phyloP scores from a whole-genome alignment of 148 eudicot species.

The Pouteria glomerata region DNA sequence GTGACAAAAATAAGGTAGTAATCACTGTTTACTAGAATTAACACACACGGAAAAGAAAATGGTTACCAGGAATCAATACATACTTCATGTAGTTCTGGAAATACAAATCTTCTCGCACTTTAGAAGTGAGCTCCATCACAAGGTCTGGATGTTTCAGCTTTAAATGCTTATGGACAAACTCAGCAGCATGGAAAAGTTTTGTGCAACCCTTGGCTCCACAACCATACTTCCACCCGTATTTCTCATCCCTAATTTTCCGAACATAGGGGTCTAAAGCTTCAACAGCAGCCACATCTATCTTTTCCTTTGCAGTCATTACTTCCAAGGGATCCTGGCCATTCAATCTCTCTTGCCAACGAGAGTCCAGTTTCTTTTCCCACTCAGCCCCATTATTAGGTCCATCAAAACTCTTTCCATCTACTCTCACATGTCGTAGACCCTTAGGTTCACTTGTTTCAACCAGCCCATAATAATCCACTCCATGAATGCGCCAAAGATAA shows the following conservation, averaged over 20 bases:
- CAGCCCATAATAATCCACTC: constrained; percentile 91
- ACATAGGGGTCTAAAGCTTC: constrained; percentile 91
- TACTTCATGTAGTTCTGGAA: constrained; percentile 97
- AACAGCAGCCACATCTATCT: constrained; percentile 86
- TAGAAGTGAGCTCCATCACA: constrained; percentile 68
- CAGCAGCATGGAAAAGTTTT: constrained; percentile 98
- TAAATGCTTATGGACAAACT: constrained; percentile 94
- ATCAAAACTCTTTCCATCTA: constrained; percentile 63
- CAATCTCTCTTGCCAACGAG: constrained; percentile 85
- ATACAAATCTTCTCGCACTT: constrained; percentile 95
- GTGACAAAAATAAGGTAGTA: constrained; percentile 18
- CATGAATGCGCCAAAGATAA: constrained; percentile 98
- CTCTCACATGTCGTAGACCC: constrained; percentile 85
- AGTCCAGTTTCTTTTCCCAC: constrained; percentile 91
- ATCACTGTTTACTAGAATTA: constrained; percentile 3
- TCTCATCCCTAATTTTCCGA: constrained; percentile 95
- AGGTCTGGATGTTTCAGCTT: constrained; percentile 90
- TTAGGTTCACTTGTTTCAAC: constrained; percentile 73
- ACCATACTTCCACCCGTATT: constrained; percentile 99
- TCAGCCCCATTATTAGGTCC: constrained; percentile 42
- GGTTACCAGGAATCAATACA: constrained; percentile 17
- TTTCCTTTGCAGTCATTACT: constrained; percentile 90
- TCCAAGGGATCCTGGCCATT: constrained; percentile 76
- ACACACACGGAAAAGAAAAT: not conserved
- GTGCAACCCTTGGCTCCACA: constrained; percentile 99